phyloP scores from a whole-genome alignment of 352 stramenopile species.

The Pythium dissimile region DNA sequence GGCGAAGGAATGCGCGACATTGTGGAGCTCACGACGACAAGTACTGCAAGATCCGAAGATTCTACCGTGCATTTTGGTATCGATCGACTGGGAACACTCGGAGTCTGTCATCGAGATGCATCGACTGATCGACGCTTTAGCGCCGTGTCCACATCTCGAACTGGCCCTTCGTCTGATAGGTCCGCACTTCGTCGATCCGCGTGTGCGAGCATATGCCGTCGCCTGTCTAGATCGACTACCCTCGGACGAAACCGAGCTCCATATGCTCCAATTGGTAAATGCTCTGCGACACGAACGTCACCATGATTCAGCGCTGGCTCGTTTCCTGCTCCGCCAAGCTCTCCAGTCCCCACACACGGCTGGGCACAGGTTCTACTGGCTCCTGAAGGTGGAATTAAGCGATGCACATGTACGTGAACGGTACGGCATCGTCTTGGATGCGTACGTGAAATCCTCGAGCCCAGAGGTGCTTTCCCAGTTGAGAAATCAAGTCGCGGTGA shows the following conservation, averaged over 20 bases:
- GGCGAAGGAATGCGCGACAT: conserved; percentile 10
- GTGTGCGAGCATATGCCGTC: conserved; percentile 20
- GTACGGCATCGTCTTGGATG: conserved; percentile 15
- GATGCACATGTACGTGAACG: conserved; percentile 9
- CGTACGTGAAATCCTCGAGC: conserved; percentile 2
- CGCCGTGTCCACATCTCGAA: conserved; percentile 16
- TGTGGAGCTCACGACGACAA: conserved; percentile 18
- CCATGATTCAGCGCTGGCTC: conserved; percentile 12
- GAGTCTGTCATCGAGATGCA: conserved; percentile 35
- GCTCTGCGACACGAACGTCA: conserved; percentile 25
- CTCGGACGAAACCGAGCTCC: conserved; percentile 17
- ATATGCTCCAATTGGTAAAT: conserved; percentile 30
- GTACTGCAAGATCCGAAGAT: conserved; percentile 24
- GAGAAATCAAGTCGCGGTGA: conserved; percentile 2
- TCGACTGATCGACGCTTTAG: conserved; percentile 31
- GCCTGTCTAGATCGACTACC: conserved; percentile 7
- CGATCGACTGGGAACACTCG: conserved; percentile 39
- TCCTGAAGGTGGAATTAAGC: conserved; percentile 19
- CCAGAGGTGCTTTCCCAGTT: conserved; percentile 1
- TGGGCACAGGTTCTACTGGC: conserved; percentile 23
- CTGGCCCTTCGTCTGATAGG: conserved; percentile 16
- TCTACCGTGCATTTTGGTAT: conserved; percentile 39
- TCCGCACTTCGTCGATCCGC: conserved; percentile 5
- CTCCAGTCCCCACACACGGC: conserved; percentile 10
- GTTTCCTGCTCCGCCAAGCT: conserved; percentile 17